A percentile compares a stretch with the other conserved stretches of the same genome.
These are phyloP conservation scores for Fraxinus cuspidata DNA, from an alignment of 257 asterid genomes.

Conservation along the genomic window DNA sequence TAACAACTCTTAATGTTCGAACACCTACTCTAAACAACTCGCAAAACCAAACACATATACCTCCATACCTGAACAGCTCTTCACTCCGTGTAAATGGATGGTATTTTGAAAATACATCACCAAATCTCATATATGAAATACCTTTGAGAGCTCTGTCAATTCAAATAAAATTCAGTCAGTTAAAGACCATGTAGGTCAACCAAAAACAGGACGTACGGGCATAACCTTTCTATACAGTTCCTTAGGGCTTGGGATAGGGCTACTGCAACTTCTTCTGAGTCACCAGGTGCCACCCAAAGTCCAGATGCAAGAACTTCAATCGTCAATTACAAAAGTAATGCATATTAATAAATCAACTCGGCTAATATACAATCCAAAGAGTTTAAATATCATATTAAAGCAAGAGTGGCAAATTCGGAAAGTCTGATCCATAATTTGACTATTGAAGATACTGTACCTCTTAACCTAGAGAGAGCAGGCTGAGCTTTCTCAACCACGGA, in stretches of 20 bases:
- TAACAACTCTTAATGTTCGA: constrained; percentile 18
- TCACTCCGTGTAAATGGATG: constrained; percentile 82
- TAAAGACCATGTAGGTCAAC: constrained; percentile 27
- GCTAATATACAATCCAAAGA: constrained; percentile 17
- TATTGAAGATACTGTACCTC: constrained; percentile 53
- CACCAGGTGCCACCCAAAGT: constrained; percentile 99
- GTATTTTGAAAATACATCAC: constrained; percentile 85
- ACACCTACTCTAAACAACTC: constrained; percentile 3
- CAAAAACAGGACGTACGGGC: constrained; percentile 23
- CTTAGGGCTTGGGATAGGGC: constrained; percentile 95
- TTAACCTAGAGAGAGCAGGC: constrained; percentile 67
- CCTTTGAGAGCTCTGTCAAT: constrained; percentile 81
- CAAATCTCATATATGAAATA: constrained; percentile 82
- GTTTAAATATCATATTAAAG: constrained; percentile 5
- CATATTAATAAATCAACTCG: constrained; percentile 19
- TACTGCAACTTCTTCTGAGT: constrained; percentile 94
- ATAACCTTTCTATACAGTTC: constrained; percentile 86
- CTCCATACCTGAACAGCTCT: constrained; percentile 76
- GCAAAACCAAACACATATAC: constrained; percentile 16
- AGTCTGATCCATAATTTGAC: constrained; percentile 13
- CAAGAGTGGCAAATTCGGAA: background rate
- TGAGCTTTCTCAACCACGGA: constrained; percentile 84
- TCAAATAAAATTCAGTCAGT: constrained; percentile 32
- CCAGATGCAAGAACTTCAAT: constrained; percentile 85
- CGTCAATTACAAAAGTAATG: constrained; percentile 18